Conservation (phyloP, 495 filamentous ascomycete genomes). For the Penicillium odoratum region DNA sequence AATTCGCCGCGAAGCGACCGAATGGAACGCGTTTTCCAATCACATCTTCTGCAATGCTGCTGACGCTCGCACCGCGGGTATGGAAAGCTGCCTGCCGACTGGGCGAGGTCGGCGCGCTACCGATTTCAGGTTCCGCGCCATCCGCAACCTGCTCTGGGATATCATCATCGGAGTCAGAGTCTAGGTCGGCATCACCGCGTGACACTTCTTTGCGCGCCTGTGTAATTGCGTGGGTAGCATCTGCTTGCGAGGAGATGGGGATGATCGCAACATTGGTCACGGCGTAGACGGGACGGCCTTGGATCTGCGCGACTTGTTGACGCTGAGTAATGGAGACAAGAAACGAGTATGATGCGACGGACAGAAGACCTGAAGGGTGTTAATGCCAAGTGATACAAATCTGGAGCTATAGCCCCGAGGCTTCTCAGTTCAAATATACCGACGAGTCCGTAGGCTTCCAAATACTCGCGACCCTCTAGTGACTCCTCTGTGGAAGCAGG, state of each 20-base stretch:
- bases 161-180: slow-evolving; percentile 39
- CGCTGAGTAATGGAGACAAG: slow-evolving; percentile 81
- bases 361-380: slow-evolving; percentile 62
- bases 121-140: slow-evolving; percentile 33
- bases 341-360: slow-evolving; percentile 72
- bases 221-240: slow-evolving; percentile 68
- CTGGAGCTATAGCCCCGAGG: neutral
- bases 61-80: slow-evolving; percentile 37
- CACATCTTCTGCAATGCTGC: slow-evolving; percentile 78
- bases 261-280: slow-evolving; percentile 85
- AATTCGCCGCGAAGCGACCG: slow-evolving; percentile 82
- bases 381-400: neutral
- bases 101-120: slow-evolving; percentile 34
- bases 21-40: slow-evolving; percentile 75
- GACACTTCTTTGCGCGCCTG: slow-evolving; percentile 55
- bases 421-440: slow-evolving; percentile 52
- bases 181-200: slow-evolving; percentile 28
- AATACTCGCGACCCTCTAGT: slow-evolving; percentile 37
- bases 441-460: slow-evolving; percentile 84
- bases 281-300: slow-evolving; percentile 78
- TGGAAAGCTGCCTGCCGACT: slow-evolving; percentile 24
- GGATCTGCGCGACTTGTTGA: slow-evolving; percentile 83
- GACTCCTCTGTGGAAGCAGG: slow-evolving; percentile 37
- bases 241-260: slow-evolving; percentile 71
- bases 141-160: slow-evolving; percentile 39